Evolutionary conservation across 2,329 filamentous ascomycete species (phyloP), one percentile per base, ranked within the genome.

Genomic region (Aspergillus sergii): DNA sequence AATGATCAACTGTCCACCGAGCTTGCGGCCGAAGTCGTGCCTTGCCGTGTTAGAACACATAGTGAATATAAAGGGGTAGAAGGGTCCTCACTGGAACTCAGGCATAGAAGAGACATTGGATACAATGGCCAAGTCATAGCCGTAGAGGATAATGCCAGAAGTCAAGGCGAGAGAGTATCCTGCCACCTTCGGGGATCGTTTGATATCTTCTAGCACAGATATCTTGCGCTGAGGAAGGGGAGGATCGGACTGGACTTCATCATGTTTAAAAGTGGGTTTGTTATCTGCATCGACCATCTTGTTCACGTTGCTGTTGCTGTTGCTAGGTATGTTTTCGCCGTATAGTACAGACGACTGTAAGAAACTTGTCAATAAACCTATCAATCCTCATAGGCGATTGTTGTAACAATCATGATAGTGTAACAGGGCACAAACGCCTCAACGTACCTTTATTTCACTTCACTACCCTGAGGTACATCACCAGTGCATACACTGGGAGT

Each of bases 1-100:
- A 23, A 81, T 75, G 45, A 78, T 81, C 46, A 74, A 59, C n/a
- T 66, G 69, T 14, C 75, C 61, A 45, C 74, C 71, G 2, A 67
- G 64, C 23, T 70, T 66, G 50, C 78, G 66, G 16, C 68, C 79
- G 59, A 77, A 81, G 55, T 79, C 63, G 26, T 57, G 65, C 48
- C 75, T 58, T 21, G 5, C 19, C 16, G 16, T n/a, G 39, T 62
- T 58, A 66, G 64, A 41, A 12, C 21, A 16, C 21, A 11, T 9
- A 46, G 32, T 5, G 39, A 12, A 36, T 4, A 8, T 21, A 21
- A 9, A 12, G 23, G 21, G 2, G 8, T 30, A 36, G 16, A 3
- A 58, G 14, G 6, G 11, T 6, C 32, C 65, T 64, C 62, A 68
- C 67, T 69, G 66, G 48, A 69, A 69, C 9, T 64, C 63, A 16